Percentiles rank a stretch among this genome's conserved stretches.
phyloP scores from a whole-genome alignment of 805 yeast species.

The Dipodascus geniculatus region DNA sequence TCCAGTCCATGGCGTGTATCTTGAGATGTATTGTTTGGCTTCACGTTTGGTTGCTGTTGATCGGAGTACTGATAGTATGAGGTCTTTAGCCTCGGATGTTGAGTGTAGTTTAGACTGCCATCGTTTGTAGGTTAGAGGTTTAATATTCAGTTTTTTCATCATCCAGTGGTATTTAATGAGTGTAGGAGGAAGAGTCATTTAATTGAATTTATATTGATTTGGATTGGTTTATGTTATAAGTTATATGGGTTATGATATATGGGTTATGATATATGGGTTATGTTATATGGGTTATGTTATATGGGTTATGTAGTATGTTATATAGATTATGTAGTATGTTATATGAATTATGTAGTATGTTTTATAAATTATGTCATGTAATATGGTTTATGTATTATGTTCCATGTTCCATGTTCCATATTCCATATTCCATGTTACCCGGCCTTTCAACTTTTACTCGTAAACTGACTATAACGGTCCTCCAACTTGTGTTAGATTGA shows the following conservation, averaged over 20 bases:
- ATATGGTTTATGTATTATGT: not conserved
- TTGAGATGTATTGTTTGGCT: slow-evolving; percentile 66
- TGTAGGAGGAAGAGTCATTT: not conserved
- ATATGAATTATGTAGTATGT: not conserved
- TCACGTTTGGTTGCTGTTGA: slow-evolving; percentile 93
- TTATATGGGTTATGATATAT: not conserved
- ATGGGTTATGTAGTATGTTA: not conserved
- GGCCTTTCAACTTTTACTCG: not conserved
- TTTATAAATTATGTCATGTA: not conserved
- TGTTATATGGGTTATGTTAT: not conserved
- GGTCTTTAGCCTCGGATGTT: slow-evolving; percentile 27
- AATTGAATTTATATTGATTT: no score
- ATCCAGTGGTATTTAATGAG: no score
- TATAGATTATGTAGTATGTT: not conserved
- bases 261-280: not conserved
- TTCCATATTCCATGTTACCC: not conserved
- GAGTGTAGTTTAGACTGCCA: not conserved
- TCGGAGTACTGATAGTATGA: slow-evolving; percentile 73
- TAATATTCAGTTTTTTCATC: not conserved
- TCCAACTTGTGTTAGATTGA: not conserved
- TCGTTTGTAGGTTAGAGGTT: not conserved
- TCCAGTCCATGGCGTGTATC: slow-evolving; percentile 32
- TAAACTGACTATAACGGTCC: no score
- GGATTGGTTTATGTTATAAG: not conserved
- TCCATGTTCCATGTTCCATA: not conserved